phyloP scores from a whole-genome alignment of 2,329 filamentous ascomycete species.

The Decorospora gaudefroyi region DNA sequence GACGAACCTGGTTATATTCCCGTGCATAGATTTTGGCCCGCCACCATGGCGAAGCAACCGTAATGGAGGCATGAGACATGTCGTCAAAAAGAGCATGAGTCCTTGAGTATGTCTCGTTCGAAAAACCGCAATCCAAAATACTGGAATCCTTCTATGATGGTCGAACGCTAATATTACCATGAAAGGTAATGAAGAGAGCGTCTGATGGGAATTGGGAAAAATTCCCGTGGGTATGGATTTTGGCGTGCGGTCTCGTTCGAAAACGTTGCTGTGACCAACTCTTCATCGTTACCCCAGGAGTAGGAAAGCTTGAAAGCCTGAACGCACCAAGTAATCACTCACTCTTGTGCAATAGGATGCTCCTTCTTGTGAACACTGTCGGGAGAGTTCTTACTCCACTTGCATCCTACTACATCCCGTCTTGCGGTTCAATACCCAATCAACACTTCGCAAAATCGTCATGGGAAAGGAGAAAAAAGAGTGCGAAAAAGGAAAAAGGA shows the following conservation, averaged over 20 bases:
- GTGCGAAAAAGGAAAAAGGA: too few species aligned
- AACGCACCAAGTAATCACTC: conserved; percentile 35
- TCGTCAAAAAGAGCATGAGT: conserved; percentile 8
- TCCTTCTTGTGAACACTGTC: conserved; percentile 15
- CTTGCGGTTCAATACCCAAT: too few species aligned
- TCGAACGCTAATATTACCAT: conserved; percentile 9
- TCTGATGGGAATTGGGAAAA: not conserved
- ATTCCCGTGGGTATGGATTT: conserved; percentile 19
- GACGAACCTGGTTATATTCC: conserved; percentile 2
- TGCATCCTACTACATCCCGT: too few species aligned
- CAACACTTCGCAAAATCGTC: too few species aligned
- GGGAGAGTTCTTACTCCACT: too few species aligned
- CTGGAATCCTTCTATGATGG: conserved; percentile 4
- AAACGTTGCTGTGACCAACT: conserved; percentile 12
- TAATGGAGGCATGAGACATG: conserved; percentile 11
- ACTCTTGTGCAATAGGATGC: conserved; percentile 24
- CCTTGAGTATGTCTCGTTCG: not conserved
- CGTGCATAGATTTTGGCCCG: conserved; percentile 3
- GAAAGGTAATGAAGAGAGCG: not conserved
- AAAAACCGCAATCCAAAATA: conserved; percentile 6
- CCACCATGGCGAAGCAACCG: not conserved
- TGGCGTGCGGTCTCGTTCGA: conserved; percentile 11
- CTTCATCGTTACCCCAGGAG: conserved; percentile 20
- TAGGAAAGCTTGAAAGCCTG: conserved; percentile 34
- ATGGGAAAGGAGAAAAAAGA: too few species aligned